Evolutionary conservation across 2,329 filamentous ascomycete species (phyloP).

Genomic region (Ceratocystis smalleyi): DNA sequence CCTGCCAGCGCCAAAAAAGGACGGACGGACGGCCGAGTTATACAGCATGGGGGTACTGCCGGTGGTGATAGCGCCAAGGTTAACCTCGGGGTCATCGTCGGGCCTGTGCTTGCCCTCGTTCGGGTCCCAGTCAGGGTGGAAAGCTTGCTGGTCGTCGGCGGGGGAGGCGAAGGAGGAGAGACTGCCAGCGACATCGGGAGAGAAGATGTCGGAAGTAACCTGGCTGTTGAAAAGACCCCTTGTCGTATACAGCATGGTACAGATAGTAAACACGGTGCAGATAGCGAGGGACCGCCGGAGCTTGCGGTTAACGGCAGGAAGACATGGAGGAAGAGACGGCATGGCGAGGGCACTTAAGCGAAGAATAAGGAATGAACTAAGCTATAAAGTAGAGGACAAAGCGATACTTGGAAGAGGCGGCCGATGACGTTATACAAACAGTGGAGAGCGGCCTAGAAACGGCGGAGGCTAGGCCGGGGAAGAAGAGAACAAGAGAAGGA

Average conservation of each 20-base stretch:
- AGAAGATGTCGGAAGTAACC: conserved; percentile 10
- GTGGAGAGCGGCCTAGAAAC: background rate
- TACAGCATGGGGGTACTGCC: conserved; percentile 26
- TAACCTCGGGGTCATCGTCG: conserved; percentile 11
- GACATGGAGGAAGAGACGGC: conserved; percentile 6
- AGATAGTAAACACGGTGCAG: conserved; percentile 10
- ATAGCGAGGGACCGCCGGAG: conserved; percentile 12
- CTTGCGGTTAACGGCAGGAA: conserved; percentile 12
- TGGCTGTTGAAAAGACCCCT: conserved; percentile 14
- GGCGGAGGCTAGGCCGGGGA: background rate
- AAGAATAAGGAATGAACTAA: background rate
- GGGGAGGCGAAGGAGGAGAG: background rate
- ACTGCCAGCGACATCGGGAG: background rate
- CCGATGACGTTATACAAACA: background rate
- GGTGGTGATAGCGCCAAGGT: conserved; percentile 1
- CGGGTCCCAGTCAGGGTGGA: background rate
- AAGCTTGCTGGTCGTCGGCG: background rate
- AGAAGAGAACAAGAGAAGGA: background rate
- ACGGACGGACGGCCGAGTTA: conserved; percentile 27
- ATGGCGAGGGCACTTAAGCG: background rate
- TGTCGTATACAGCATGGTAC: conserved; percentile 16
- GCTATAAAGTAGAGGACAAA: background rate
- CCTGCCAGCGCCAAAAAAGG: conserved; percentile 21
- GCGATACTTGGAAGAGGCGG: background rate
- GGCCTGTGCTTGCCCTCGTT: conserved; percentile 7